Evolutionary conservation across 306 rosid species (phyloP).

Genomic region (Abrus precatorius): DNA sequence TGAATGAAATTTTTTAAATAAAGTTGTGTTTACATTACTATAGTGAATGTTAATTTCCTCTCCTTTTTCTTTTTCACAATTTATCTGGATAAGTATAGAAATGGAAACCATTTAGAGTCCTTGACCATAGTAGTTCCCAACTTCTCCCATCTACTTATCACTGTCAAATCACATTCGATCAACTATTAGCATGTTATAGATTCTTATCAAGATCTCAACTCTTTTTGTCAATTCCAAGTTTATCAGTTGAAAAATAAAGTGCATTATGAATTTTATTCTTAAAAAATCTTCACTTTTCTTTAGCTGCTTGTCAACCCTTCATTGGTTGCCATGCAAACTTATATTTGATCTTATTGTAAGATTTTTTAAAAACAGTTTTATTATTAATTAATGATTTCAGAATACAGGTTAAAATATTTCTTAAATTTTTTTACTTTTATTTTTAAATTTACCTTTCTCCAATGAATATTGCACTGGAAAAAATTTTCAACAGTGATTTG

Average conservation of each 20-base stretch:
- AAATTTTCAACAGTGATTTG: too few species aligned
- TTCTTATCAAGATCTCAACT: background rate
- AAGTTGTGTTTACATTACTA: slow-evolving; percentile 19
- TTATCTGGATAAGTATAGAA: slow-evolving; percentile 17
- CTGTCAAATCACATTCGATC: slow-evolving; percentile 2
- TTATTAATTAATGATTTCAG: too few species aligned
- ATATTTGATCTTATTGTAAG: too few species aligned
- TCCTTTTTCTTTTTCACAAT: background rate
- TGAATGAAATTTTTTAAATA: background rate
- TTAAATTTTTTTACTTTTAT: too few species aligned
- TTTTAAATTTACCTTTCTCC: too few species aligned
- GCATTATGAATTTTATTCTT: background rate
- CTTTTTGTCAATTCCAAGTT: background rate
- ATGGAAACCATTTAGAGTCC: background rate
- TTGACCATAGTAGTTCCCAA: background rate
- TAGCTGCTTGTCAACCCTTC: background rate
- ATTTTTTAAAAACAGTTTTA: too few species aligned
- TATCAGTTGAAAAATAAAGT: background rate
- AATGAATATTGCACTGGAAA: too few species aligned
- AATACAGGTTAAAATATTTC: too few species aligned
- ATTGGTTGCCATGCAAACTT: too few species aligned
- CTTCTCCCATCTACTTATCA: background rate
- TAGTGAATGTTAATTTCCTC: background rate
- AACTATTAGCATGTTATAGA: background rate
- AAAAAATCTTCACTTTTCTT: background rate